Percentiles rank a stretch among this genome's conserved stretches.
Evolutionary conservation across 2,329 filamentous ascomycete genomes (phyloP).

Genomic region (Xylaria sp.): DNA sequence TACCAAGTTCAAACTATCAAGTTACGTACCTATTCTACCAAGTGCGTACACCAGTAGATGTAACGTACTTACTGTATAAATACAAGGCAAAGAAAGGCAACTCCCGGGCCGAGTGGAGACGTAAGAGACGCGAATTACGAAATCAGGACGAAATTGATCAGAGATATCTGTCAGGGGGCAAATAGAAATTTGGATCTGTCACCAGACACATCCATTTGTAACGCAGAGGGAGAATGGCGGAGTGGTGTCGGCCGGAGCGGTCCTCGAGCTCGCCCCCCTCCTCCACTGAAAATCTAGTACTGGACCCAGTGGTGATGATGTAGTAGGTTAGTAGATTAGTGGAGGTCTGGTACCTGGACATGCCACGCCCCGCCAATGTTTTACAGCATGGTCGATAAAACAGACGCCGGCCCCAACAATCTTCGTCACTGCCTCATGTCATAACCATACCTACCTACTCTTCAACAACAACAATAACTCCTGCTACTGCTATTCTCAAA

Average conservation of each 20-base stretch:
- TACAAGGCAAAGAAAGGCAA: neutral
- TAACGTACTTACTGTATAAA: neutral
- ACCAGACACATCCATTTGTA: conserved; percentile 17
- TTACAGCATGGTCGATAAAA: conserved; percentile 3
- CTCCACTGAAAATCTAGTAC: conserved; percentile 15
- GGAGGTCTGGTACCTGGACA: neutral
- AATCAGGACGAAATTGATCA: neutral
- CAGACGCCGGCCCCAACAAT: conserved; percentile 17
- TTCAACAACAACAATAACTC: conserved; percentile 29
- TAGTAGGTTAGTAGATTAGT: neutral
- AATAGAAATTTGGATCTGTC: conserved; percentile 19
- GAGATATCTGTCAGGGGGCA: conserved; percentile 7
- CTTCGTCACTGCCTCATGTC: conserved; percentile 16
- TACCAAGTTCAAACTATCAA: neutral
- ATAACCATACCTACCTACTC: conserved; percentile 20
- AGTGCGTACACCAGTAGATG: neutral
- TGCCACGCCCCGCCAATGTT: neutral
- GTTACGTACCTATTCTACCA: too few relatives aligned
- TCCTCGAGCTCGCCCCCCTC: neutral
- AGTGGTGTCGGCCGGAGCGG: conserved; percentile 25
- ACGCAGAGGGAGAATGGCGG: neutral
- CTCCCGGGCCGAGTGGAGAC: neutral
- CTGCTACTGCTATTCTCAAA: neutral
- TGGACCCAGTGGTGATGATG: neutral
- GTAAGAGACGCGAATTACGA: conserved; percentile 8